Evolutionary conservation across 441 rosid genomes (phyloP).

Genomic region (Flueggea neowawraea): DNA sequence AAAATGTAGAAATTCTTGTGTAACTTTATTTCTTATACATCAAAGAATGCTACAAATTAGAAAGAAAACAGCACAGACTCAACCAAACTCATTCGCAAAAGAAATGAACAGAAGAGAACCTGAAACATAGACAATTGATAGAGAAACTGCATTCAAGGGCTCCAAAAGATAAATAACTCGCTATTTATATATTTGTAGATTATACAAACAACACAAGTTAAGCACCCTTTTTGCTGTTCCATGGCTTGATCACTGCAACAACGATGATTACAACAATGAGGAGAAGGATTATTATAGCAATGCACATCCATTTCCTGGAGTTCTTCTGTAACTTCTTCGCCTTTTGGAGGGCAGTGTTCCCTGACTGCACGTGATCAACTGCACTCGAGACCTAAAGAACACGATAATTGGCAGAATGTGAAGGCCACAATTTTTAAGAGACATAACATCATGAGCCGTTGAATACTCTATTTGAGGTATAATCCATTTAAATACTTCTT

Average conservation of each 20-base stretch:
- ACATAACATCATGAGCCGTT: too few species aligned
- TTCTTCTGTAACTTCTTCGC: constrained; percentile 75
- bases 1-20: too few species aligned
- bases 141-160: constrained; percentile 14
- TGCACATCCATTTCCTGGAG: constrained; percentile 95
- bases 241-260: constrained; percentile 68
- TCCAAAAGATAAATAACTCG: neutral
- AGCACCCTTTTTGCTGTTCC: constrained; percentile 73
- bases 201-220: constrained; percentile 17
- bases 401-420: neutral
- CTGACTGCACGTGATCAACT: constrained; percentile 90
- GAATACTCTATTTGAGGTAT: too few species aligned
- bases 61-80: too few species aligned
- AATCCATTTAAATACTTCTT: neutral
- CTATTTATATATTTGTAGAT: constrained; percentile 16
- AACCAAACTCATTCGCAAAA: too few species aligned
- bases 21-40: too few species aligned
- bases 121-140: too few species aligned
- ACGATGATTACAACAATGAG: constrained; percentile 63
- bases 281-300: constrained; percentile 82
- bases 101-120: too few species aligned
- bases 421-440: too few species aligned
- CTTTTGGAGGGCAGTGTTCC: constrained; percentile 67
- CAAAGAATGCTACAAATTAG: too few species aligned
- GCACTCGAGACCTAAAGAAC: constrained; percentile 75